Conservation (phyloP, 208 protist genomes). For the Trypanosoma vivax region DNA sequence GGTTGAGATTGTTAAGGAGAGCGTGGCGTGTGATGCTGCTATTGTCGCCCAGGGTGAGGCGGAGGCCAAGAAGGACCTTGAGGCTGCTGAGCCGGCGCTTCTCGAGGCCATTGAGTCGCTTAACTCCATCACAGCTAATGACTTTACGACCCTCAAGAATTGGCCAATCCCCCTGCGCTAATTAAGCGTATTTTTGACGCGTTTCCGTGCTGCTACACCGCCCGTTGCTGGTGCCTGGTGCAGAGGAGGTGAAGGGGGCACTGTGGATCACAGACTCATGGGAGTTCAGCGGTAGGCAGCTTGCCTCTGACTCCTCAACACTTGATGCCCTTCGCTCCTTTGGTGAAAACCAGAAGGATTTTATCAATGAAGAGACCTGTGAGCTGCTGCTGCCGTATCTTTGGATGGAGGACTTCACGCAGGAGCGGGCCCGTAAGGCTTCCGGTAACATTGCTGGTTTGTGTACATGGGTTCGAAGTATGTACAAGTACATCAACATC, state of each 20-base stretch:
- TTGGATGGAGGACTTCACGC: conserved; percentile 93
- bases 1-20: conserved; percentile 92
- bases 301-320: conserved; percentile 72
- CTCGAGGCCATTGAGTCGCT: conserved; percentile 91
- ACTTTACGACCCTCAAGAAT: conserved; percentile 94
- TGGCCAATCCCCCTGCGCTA: conserved; percentile 93
- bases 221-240: conserved; percentile 60
- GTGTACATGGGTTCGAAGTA: conserved; percentile 94
- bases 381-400: conserved; percentile 97
- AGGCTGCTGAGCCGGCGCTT: conserved; percentile 90
- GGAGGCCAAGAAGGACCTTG: conserved; percentile 94
- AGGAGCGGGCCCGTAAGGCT: conserved; percentile 88
- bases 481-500: conserved; percentile 97
- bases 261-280: conserved; percentile 90
- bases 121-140: conserved; percentile 89
- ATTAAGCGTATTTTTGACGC: conserved; percentile 98
- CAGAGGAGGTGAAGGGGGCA: conserved; percentile 76
- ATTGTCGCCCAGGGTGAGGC: conserved; percentile 89
- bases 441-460: conserved; percentile 91
- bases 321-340: conserved; percentile 77
- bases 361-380: conserved; percentile 98
- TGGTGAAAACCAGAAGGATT: conserved; percentile 88
- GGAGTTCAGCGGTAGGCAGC: conserved; percentile 78
- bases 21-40: conserved; percentile 79
- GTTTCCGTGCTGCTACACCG: conserved; percentile 93